phyloP scores from a whole-genome alignment of 2,329 filamentous ascomycete species.

The Colletotrichum melonis region DNA sequence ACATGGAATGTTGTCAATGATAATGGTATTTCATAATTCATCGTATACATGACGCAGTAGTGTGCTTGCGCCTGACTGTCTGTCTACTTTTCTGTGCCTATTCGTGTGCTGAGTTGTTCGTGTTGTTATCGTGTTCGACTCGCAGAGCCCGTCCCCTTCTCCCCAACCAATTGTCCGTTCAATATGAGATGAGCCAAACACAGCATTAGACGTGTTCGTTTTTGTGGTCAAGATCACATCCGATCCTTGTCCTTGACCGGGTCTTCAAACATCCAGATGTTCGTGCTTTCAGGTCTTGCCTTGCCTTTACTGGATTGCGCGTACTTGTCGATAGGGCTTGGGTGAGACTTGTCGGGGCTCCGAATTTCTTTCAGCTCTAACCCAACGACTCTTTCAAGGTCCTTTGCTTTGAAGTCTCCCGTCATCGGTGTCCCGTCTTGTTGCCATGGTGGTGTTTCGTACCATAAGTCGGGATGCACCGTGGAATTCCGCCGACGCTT shows the following conservation, averaged over 20 bases:
- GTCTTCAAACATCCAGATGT: slow-evolving; percentile 10
- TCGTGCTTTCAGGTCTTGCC: background rate
- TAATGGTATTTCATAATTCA: background rate
- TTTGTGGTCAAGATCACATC: background rate
- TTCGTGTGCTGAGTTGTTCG: background rate
- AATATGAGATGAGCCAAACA: background rate
- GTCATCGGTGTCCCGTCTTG: background rate
- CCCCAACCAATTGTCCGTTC: background rate
- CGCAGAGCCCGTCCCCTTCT: background rate
- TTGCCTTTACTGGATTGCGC: background rate
- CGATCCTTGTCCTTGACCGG: background rate
- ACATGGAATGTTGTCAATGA: accelerated
- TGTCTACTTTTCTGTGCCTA: background rate
- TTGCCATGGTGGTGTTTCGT: slow-evolving; percentile 19
- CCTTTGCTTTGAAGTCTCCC: background rate
- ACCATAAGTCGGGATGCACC: slow-evolving; percentile 6
- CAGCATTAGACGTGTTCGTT: background rate
- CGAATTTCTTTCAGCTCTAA: background rate
- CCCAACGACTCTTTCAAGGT: background rate
- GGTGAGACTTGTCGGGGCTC: background rate
- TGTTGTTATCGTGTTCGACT: background rate
- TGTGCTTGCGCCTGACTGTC: background rate
- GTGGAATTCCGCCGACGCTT: background rate
- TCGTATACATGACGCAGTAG: background rate
- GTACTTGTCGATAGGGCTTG: background rate